phyloP scores from a whole-genome alignment of 75 land plant genomes.

The Selaginella moellendorffii region DNA sequence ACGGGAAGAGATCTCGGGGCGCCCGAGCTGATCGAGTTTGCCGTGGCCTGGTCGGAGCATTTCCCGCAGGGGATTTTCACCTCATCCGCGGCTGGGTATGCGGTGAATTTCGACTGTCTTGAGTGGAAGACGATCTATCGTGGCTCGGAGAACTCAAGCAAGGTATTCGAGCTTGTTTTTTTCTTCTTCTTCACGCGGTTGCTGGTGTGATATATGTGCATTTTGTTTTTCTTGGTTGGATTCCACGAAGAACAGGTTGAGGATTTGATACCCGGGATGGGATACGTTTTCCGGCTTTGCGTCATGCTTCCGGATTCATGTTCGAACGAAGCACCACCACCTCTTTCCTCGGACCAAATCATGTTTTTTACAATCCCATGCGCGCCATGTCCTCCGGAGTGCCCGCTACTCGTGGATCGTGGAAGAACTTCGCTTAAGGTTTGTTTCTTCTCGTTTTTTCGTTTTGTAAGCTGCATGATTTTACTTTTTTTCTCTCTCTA shows the following conservation, averaged over 20 bases:
- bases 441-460: neutral
- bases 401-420: slow-evolving; percentile 10
- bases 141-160: neutral
- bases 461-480: neutral
- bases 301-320: slow-evolving; percentile 3
- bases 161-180: too few relatives aligned
- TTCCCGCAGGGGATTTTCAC: neutral
- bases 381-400: slow-evolving; percentile 4
- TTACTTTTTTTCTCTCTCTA: neutral
- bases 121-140: neutral
- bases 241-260: too few relatives aligned
- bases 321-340: slow-evolving; percentile 1
- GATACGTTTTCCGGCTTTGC: slow-evolving; percentile 13
- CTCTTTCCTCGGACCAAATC: slow-evolving; percentile 1
- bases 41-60: neutral
- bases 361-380: slow-evolving; percentile 9
- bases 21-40: neutral
- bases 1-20: neutral
- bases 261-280: slow-evolving; percentile 10
- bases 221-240: neutral
- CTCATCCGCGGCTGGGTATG: neutral
- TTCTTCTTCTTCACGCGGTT: too few relatives aligned
- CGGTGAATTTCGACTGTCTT: neutral
- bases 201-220: neutral
- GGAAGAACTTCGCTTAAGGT: slow-evolving; percentile 19